A percentile compares a stretch with the other conserved stretches of the same genome.
These are phyloP conservation scores for Diversispora epigaea DNA, from an alignment of 192 early-diverging fungal genomes.

Conservation along the genomic window DNA sequence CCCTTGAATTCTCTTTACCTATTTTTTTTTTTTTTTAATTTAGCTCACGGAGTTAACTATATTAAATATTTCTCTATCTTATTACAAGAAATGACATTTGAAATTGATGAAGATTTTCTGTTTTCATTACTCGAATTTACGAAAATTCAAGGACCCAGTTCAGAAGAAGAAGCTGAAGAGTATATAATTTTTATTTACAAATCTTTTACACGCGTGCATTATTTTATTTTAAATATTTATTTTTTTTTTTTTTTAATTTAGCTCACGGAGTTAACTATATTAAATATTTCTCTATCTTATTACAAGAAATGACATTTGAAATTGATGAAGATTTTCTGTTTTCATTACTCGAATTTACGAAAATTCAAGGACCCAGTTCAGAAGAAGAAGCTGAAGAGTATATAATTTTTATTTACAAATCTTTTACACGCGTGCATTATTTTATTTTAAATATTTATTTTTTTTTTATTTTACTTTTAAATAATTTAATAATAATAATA, in stretches of 20 bases:
- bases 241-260: slow-evolving; percentile 33
- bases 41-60: slow-evolving; percentile 92
- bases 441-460: too few relatives aligned
- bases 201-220: neutral
- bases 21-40: neutral
- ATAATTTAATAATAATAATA: neutral
- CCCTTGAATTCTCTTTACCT: neutral
- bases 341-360: slow-evolving; percentile 81
- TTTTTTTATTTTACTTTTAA: neutral
- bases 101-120: slow-evolving; percentile 93
- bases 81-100: slow-evolving; percentile 90
- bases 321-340: slow-evolving; percentile 92
- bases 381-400: slow-evolving; percentile 52
- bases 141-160: slow-evolving; percentile 65
- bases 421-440: neutral
- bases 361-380: slow-evolving; percentile 62
- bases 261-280: slow-evolving; percentile 94
- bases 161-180: slow-evolving; percentile 49
- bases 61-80: slow-evolving; percentile 91
- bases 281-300: slow-evolving; percentile 86
- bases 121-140: slow-evolving; percentile 82
- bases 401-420: slow-evolving; percentile 27
- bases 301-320: slow-evolving; percentile 93
- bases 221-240: too few relatives aligned
- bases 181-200: slow-evolving; percentile 33